Evolutionary conservation across 805 yeast species (phyloP).

Genomic region (Saccharomyces jurei): DNA sequence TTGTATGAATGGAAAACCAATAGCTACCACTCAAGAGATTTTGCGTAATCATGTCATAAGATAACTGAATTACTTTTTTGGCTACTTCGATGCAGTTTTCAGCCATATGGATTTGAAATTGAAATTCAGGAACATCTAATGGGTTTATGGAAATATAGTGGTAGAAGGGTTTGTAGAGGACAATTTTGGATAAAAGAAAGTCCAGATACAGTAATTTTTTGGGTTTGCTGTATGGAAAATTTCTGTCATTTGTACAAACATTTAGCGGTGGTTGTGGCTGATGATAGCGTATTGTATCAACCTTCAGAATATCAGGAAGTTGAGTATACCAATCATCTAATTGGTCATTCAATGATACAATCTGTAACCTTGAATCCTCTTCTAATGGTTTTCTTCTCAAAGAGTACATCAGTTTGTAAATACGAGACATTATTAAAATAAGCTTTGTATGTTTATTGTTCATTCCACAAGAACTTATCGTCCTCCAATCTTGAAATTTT

Average conservation of each 20-base stretch:
- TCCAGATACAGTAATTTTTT: constrained; percentile 66
- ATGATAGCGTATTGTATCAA: background rate
- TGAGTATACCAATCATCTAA: constrained; percentile 63
- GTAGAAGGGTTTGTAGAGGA: constrained; percentile 80
- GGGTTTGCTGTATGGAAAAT: constrained; percentile 48
- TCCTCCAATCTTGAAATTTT: constrained; percentile 39
- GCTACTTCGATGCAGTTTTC: constrained; percentile 80
- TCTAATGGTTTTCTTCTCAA: background rate
- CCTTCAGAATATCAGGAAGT: constrained; percentile 39
- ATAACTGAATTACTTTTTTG: constrained; percentile 68
- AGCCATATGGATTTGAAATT: constrained; percentile 63
- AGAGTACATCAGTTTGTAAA: constrained; percentile 6
- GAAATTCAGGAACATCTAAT: constrained; percentile 36
- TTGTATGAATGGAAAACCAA: constrained; percentile 86
- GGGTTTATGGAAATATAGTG: constrained; percentile 51
- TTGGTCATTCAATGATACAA: constrained; percentile 48
- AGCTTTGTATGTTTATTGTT: constrained; percentile 80
- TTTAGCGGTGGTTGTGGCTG: background rate
- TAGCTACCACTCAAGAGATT: constrained; percentile 74
- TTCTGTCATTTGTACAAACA: background rate
- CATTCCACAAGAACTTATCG: constrained; percentile 64
- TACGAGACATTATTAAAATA: constrained; percentile 47
- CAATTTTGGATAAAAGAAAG: constrained; percentile 68
- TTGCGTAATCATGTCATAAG: constrained; percentile 70
- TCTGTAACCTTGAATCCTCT: background rate